Evolutionary conservation across 1,284 basidiomycete species (phyloP).

Genomic region (Rhizopogon parksii): DNA sequence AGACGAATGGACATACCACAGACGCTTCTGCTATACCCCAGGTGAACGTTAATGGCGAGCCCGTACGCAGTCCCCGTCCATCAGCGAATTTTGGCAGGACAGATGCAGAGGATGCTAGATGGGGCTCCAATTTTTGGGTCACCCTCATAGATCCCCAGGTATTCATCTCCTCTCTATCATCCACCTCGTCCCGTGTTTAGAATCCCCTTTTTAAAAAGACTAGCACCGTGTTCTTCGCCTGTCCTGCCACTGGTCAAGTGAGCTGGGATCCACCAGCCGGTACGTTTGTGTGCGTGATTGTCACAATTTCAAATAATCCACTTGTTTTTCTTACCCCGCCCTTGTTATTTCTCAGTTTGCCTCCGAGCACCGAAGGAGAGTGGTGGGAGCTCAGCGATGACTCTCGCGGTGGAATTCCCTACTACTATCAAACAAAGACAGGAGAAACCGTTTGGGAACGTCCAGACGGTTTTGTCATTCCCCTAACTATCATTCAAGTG

Average conservation of each 20-base stretch:
- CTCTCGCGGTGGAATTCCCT: constrained; percentile 69
- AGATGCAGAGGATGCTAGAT: constrained; percentile 27
- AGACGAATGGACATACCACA: constrained; percentile 12
- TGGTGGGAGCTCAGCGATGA: constrained; percentile 94
- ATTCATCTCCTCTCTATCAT: constrained; percentile 19
- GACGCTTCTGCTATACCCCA: constrained; percentile 25
- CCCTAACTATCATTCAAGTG: constrained; percentile 80
- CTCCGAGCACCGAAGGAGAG: constrained; percentile 78
- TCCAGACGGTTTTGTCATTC: constrained; percentile 83
- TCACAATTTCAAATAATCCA: constrained; percentile 12
- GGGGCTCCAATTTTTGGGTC: constrained; percentile 86
- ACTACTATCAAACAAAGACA: constrained; percentile 90
- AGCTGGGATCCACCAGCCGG: constrained; percentile 91
- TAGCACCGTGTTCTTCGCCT: constrained; percentile 82
- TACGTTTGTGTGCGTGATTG: constrained; percentile 67
- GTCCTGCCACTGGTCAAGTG: constrained; percentile 86
- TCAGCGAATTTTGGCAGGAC: constrained; percentile 18
- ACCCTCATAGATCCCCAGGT: constrained; percentile 79
- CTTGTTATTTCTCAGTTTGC: constrained; percentile 47
- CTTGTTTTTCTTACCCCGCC: constrained; percentile 9
- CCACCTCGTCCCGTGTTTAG: constrained; percentile 9
- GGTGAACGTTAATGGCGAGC: constrained; percentile 29
- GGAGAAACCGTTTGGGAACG: constrained; percentile 86
- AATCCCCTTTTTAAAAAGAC: constrained; percentile 40
- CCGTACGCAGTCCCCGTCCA: constrained; percentile 25